Conservation (phyloP, 148 eudicot genomes). For the Fagopyrum tataricum region DNA sequence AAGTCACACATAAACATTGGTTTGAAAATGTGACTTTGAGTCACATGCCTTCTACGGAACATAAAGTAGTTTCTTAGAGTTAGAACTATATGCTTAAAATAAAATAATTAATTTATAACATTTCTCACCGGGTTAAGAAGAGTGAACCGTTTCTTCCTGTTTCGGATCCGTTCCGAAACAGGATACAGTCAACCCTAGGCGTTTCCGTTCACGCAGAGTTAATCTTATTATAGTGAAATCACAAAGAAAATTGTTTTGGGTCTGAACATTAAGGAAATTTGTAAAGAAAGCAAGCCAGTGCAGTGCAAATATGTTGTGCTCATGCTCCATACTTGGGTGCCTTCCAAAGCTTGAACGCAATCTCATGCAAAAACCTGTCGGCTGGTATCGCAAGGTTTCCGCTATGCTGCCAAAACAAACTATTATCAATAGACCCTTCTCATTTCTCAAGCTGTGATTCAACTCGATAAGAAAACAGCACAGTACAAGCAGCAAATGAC, state of each 20-base stretch:
- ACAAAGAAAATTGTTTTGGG: not conserved
- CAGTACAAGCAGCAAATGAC: not conserved
- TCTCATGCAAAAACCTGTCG: constrained; percentile 79
- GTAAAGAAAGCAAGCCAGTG: constrained; percentile 1
- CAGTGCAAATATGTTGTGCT: constrained; percentile 12
- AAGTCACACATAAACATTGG: too few relatives aligned
- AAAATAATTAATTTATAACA: too few relatives aligned
- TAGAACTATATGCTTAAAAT: too few relatives aligned
- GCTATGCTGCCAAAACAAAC: constrained; percentile 41
- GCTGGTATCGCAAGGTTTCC: constrained; percentile 89
- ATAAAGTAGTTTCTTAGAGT: too few relatives aligned
- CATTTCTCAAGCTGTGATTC: not conserved
- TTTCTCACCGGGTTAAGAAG: too few relatives aligned
- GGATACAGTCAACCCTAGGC: too few relatives aligned
- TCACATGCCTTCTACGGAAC: too few relatives aligned
- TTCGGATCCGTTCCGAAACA: too few relatives aligned
- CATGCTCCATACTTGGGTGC: constrained; percentile 99
- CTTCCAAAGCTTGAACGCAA: constrained; percentile 96
- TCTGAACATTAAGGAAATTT: not conserved
- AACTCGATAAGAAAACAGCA: not conserved
- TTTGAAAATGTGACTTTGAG: too few relatives aligned
- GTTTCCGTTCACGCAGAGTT: not conserved
- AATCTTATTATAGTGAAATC: not conserved
- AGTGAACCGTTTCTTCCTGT: too few relatives aligned
- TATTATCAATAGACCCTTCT: not conserved